A percentile compares a stretch with the other conserved stretches of the same genome.
Evolutionary conservation across 768 basidiomycete species (phyloP).

Genomic region (Agrocybe pediades): DNA sequence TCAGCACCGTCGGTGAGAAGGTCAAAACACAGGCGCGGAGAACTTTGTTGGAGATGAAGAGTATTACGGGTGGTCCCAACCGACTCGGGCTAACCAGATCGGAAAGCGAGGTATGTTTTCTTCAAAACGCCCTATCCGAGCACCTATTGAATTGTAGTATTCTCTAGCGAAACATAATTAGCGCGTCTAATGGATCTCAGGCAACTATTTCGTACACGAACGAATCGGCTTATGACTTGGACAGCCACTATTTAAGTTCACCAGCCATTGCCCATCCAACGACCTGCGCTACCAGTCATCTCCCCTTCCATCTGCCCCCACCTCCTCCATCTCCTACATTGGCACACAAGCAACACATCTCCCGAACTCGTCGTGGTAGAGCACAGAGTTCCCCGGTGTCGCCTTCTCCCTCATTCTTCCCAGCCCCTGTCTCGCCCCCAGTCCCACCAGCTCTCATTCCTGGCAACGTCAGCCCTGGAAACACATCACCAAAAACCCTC

Average conservation of each 20-base stretch:
- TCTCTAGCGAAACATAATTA: conserved; percentile 3
- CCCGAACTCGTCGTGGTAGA: conserved; percentile 6
- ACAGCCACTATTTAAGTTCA: conserved; percentile 11
- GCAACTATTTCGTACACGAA: conserved; percentile 3
- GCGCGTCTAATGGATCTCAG: conserved; percentile 8
- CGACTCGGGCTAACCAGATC: background rate
- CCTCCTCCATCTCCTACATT: conserved; percentile 22
- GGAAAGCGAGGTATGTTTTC: conserved; percentile 7
- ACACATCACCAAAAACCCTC: background rate
- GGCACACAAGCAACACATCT: conserved; percentile 13
- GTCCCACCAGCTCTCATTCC: background rate
- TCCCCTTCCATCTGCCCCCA: conserved; percentile 17
- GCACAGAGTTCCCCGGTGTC: conserved; percentile 13
- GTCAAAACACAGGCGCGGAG: background rate
- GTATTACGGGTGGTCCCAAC: background rate
- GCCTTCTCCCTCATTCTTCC: conserved; percentile 13
- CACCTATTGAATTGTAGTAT: background rate
- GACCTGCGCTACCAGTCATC: conserved; percentile 8
- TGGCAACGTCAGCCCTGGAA: background rate
- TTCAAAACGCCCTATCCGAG: background rate
- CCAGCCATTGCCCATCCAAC: conserved; percentile 15
- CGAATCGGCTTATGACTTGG: conserved; percentile 8
- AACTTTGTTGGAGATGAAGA: conserved; percentile 5
- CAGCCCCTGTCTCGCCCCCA: background rate
- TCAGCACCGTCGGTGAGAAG: conserved; percentile 9